These are phyloP conservation scores for Paramecium octaurelia DNA, from an alignment of 73 alveolate genomes.

Conservation along the genomic window DNA sequence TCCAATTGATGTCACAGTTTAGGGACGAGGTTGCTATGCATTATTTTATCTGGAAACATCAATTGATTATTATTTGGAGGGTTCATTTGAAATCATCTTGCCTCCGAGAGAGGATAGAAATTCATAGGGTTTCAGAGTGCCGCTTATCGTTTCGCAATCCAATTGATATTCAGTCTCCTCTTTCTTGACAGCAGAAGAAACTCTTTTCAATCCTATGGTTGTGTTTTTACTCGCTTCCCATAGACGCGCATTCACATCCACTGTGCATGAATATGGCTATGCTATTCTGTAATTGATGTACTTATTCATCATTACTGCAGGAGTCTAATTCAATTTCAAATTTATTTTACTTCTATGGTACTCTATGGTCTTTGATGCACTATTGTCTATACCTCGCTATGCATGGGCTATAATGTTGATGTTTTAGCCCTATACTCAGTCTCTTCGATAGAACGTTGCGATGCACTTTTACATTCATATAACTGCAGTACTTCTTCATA, in stretches of 20 bases:
- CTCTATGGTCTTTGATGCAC: background rate
- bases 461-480: background rate
- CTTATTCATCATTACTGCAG: constrained; percentile 45
- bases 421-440: background rate
- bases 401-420: background rate
- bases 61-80: background rate
- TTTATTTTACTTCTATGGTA: background rate
- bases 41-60: background rate
- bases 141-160: background rate
- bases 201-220: constrained; percentile 31
- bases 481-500: background rate
- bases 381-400: background rate
- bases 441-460: background rate
- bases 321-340: background rate
- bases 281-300: constrained; percentile 12
- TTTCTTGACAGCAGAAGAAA: background rate
- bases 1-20: background rate
- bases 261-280: constrained; percentile 15
- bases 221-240: constrained; percentile 27
- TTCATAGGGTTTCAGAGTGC: background rate
- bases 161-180: background rate
- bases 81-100: background rate
- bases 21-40: background rate
- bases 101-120: constrained; percentile 26
- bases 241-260: background rate